Evolutionary conservation across 495 filamentous ascomycete genomes (phyloP).

Genomic region (Penicillium crystallinum): DNA sequence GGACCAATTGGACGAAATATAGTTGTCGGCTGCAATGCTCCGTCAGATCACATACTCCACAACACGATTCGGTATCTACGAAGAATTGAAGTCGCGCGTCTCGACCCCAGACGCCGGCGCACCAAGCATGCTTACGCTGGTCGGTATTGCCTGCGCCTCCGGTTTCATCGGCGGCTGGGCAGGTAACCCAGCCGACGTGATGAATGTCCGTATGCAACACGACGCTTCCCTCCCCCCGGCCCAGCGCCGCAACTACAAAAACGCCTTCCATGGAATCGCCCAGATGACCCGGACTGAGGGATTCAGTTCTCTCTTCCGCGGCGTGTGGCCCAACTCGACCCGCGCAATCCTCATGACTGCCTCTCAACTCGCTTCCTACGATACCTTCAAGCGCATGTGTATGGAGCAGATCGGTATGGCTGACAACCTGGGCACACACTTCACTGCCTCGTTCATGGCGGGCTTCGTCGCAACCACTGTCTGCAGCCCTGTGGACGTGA

Average conservation of each 20-base stretch:
- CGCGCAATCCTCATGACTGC: slow-evolving; percentile 93
- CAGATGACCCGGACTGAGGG: slow-evolving; percentile 83
- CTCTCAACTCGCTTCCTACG: slow-evolving; percentile 84
- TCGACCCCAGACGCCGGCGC: slow-evolving; percentile 27
- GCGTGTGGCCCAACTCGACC: slow-evolving; percentile 85
- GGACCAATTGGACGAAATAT: slow-evolving; percentile 6
- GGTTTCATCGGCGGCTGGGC: slow-evolving; percentile 86
- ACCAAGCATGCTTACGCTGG: slow-evolving; percentile 61
- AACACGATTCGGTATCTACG: slow-evolving; percentile 90
- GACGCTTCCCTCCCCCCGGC: slow-evolving; percentile 72
- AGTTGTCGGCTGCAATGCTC: slow-evolving; percentile 85
- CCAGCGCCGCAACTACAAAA: slow-evolving; percentile 78
- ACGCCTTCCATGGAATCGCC: slow-evolving; percentile 81
- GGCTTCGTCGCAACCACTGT: slow-evolving; percentile 94
- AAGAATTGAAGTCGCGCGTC: slow-evolving; percentile 74
- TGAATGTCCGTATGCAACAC: slow-evolving; percentile 98
- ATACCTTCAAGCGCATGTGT: slow-evolving; percentile 79
- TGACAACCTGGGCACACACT: slow-evolving; percentile 80
- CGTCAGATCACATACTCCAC: slow-evolving; percentile 92
- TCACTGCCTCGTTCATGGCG: slow-evolving; percentile 76
- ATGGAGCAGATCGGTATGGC: slow-evolving; percentile 61
- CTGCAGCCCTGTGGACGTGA: slow-evolving; percentile 92
- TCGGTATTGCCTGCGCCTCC: slow-evolving; percentile 75
- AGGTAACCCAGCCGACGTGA: slow-evolving; percentile 90
- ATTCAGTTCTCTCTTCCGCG: slow-evolving; percentile 66